Evolutionary conservation across 805 yeast genomes (phyloP).

Genomic region (Wickerhamiella sergipiensis): DNA sequence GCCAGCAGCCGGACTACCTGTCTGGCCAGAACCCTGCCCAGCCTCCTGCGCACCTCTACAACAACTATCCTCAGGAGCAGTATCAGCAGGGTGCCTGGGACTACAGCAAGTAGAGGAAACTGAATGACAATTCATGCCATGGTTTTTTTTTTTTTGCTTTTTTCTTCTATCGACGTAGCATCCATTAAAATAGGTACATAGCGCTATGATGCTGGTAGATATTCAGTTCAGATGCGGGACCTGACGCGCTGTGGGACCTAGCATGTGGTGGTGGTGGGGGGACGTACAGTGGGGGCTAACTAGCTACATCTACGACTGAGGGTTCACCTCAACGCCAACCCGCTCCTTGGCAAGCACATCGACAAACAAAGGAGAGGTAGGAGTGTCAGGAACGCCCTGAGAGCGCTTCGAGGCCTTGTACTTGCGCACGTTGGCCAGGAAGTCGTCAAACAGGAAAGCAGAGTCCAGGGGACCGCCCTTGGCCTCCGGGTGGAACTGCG

Average conservation of each 20-base stretch:
- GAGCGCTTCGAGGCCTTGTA: conserved; percentile 36
- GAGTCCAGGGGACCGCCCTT: conserved; percentile 98
- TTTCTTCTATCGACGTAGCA: not conserved
- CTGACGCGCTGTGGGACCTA: too few relatives aligned
- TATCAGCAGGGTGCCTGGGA: conserved; percentile 18
- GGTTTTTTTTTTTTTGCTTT: not conserved
- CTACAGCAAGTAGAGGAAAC: conserved; percentile 9
- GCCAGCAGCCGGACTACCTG: conserved; percentile 14
- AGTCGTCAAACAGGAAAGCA: conserved; percentile 79
- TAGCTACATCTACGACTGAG: conserved; percentile 16
- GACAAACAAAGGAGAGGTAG: conserved; percentile 29
- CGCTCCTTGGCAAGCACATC: conserved; percentile 31
- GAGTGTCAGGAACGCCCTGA: conserved; percentile 28
- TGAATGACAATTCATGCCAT: not conserved
- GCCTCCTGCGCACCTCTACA: conserved; percentile 5
- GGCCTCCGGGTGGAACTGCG: conserved; percentile 99
- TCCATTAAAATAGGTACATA: not conserved
- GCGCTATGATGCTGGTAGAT: not conserved
- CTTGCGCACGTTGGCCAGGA: conserved; percentile 51
- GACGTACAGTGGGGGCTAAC: too few relatives aligned
- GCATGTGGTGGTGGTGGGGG: too few relatives aligned
- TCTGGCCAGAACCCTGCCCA: conserved; percentile 13
- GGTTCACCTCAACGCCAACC: conserved; percentile 30
- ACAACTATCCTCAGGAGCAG: conserved; percentile 17
- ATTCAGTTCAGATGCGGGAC: too few relatives aligned